Conservation (phyloP, 306 rosid genomes). For the Erythrophleum fordii region DNA sequence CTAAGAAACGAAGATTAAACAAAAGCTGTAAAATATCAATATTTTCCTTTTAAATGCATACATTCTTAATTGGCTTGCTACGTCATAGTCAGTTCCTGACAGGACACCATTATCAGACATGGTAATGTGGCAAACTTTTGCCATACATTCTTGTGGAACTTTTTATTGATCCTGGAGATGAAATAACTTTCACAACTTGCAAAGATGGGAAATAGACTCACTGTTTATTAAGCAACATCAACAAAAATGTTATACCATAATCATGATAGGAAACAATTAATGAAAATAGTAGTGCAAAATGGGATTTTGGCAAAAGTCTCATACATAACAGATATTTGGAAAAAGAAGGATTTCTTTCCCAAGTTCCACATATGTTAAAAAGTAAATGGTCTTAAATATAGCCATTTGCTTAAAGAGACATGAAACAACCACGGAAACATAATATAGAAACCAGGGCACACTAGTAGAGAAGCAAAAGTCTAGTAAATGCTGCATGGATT, state of each 20-base stretch:
- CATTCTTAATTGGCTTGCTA: not conserved
- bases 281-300: not conserved
- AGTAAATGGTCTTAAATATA: not conserved
- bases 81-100: not conserved
- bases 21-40: not conserved
- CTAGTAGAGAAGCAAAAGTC: not conserved
- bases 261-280: not conserved
- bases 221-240: not conserved
- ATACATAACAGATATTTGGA: not conserved
- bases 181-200: conserved; percentile 1
- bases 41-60: not conserved
- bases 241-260: not conserved
- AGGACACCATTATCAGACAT: not conserved
- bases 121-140: not conserved
- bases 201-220: not conserved
- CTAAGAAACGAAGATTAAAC: conserved; percentile 2
- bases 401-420: not conserved
- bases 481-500: too few relatives aligned
- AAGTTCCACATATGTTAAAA: not conserved
- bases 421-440: not conserved
- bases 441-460: not conserved
- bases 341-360: not conserved
- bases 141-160: not conserved
- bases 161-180: not conserved
- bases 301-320: not conserved